Evolutionary conservation across 2,329 filamentous ascomycete species (phyloP), one percentile per base, ranked within the genome.

Genomic region (Aspergillus flavus): DNA sequence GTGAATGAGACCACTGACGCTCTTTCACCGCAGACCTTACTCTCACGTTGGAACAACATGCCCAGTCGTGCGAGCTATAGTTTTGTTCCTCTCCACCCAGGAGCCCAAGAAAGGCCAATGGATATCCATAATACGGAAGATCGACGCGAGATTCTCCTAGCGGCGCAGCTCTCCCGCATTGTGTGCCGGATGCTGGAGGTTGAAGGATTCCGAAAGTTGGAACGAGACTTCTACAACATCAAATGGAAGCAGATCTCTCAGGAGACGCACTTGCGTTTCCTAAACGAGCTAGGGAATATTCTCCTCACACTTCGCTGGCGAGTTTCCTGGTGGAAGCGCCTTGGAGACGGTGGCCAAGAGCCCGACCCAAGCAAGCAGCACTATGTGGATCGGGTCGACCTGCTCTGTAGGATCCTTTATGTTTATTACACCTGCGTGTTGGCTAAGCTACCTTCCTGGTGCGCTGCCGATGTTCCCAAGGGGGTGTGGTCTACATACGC

Each of bases 121-220:
- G 75, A 82, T 63, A 75, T 80, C 36, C 72, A 71, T 61, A 71
- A 75, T 55, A 66, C 71, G 2, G 73, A 77, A 16, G 75, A 79
- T 58, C 75, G 71, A 36, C 72, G 73, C 21, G 77, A 81, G 46
- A 78, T 81, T 52, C 69, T 79, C 2, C 72, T 81, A 2, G 80
- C 80, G 4, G 79, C 79, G 1, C 79, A 81, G 61, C 71, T 82
- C 26, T 80, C 78, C 10, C 78, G 80, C 41, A 81, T 82, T 52
- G 68, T 82, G 62, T 80, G 79, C 68, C 79, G 80, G 59, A 80
- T 81, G 72, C 71, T 82, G 7, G 80, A 82, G 66, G 77, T 82
- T 5, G 79, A 81, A 69, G 80, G 78, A 3, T 82, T 79, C 74
- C 73, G 75, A 34, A 76, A 77, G 57, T 75, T 82, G 0, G 80